A percentile compares a stretch with the other conserved stretches of the same genome.
phyloP scores from a whole-genome alignment of 495 filamentous ascomycete genomes.

The Annulohypoxylon stygium region DNA sequence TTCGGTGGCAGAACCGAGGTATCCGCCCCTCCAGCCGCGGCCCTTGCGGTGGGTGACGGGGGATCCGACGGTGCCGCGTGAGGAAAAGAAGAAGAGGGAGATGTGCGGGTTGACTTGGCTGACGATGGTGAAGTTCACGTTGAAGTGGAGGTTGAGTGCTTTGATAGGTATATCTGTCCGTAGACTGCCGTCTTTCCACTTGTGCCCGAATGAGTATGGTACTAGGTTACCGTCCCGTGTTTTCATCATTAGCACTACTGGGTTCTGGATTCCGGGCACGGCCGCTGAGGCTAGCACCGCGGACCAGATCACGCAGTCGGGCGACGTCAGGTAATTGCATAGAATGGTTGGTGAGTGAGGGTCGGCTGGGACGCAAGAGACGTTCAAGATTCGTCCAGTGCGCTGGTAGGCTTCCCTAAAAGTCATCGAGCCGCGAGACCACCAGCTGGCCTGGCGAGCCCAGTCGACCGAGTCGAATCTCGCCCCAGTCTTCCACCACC shows the following conservation, averaged over 20 bases:
- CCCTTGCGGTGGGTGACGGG: slow-evolving; percentile 95
- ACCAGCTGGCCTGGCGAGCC: slow-evolving; percentile 90
- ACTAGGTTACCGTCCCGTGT: slow-evolving; percentile 75
- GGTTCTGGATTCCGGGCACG: slow-evolving; percentile 95
- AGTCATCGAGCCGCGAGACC: slow-evolving; percentile 87
- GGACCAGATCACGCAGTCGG: slow-evolving; percentile 98
- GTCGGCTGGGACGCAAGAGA: slow-evolving; percentile 96
- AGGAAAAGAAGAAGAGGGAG: slow-evolving; percentile 98
- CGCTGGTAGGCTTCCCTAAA: slow-evolving; percentile 95
- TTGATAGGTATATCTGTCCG: slow-evolving; percentile 96
- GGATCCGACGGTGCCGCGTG: slow-evolving; percentile 87
- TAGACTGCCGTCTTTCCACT: slow-evolving; percentile 97
- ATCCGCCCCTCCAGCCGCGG: slow-evolving; percentile 95
- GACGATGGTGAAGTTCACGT: slow-evolving; percentile 97
- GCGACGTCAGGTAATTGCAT: slow-evolving; percentile 92
- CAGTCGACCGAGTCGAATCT: slow-evolving; percentile 94
- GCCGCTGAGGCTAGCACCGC: slow-evolving; percentile 95
- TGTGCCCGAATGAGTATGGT: slow-evolving; percentile 94
- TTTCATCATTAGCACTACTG: slow-evolving; percentile 97
- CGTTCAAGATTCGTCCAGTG: slow-evolving; percentile 94
- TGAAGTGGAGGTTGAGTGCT: slow-evolving; percentile 93
- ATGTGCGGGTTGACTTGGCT: slow-evolving; percentile 97
- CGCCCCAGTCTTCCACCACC: slow-evolving; percentile 94
- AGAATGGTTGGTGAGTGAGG: slow-evolving; percentile 93
- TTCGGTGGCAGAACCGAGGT: slow-evolving; percentile 89